Evolutionary conservation across 164 flowering plant genomes (phyloP), one percentile per base, ranked within the genome.

Genomic region (Annona cherimola): DNA sequence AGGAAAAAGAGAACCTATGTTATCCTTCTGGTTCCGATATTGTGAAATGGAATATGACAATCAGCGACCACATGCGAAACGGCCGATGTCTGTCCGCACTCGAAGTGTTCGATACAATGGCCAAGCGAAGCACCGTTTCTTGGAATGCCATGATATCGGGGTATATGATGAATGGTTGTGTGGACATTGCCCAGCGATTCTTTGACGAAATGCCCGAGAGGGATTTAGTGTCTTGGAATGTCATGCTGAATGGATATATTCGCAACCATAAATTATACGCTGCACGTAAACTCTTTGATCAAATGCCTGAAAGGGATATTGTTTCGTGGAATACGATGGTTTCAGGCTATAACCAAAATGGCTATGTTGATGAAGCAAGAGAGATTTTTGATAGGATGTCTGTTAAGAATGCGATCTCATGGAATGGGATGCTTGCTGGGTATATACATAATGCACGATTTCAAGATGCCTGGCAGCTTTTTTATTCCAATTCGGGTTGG

Each of bases 301-400:
- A 68, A 74, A 91, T 93, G 95, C 93, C 95, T 0, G 79, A 79
- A 40, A 82, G 83, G 76, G 96, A 93, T 83, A 86, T 83, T 66
- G 96, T 91, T 14, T 85, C 97, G 2, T 93, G 98, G 98, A 93
- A 93, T 74, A 77, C 95, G 0, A 79, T 93, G 81, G 75, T 93
- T 45, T 91, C 98, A 4, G 95, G 92, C 20, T 93, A 89, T 72
- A 89, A 91, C 0, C 94, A 87, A 72, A 78, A 79, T 71, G 98
- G 96, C 61, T 80, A 82, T 62, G 85, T 87, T 0, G 82, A 91
- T 62, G 92, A 86, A 79, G 96, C 96, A 0, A 82, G 90, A 73
- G 79, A 82, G 71, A 45, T 89, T 66, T 93, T 93, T 74, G 83
- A 88, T 64, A 55, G 55, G 71, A 93, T 93, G 90, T 90, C 92